Base-by-base conservation (phyloP, 1,284 basidiomycete species). In the Pascua guehoae region DNA sequence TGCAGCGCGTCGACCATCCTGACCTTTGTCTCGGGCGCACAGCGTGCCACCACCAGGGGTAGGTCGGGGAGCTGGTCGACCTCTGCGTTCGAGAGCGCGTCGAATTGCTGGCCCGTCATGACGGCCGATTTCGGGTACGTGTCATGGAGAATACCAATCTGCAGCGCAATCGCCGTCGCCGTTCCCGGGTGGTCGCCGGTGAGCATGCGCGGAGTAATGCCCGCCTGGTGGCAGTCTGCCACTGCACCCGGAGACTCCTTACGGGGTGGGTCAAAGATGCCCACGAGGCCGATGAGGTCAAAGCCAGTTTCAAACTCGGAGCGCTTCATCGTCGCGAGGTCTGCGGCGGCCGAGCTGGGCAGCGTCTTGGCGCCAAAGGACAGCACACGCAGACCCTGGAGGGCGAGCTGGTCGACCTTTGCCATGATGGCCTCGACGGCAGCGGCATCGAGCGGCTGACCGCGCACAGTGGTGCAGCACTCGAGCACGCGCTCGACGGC, bases 231-330 rank as follows among this genome's bases (percentile, higher is more conserved):
- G 75, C 84, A 86, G 54, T 82, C 81, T 48, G 80, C 78, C 1
- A 88, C 86, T 18, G 86, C 85, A 12, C 80, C 82, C 3, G 81
- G 75, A 4, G 83, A 84, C 66, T 88, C 85, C 12, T 83, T 83
- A 41, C 86, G 80, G n/a, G 86, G 87, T 14, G 86, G 86, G 67
- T 88, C 86, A 64, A 58, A 85, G 56, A 88, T 84, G 52, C 86
- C 86, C 12, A 81, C 83, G 1, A 88, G 78, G 10, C 84, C 86
- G 9, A 85, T 75, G 75, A 89, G 84, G 8, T 76, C 77, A 67
- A 86, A 83, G 32, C 79, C 80, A 17, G 76, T 69, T 72, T 88
- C 87, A 12, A 85, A 81, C 2, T 82, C 79, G 47, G 81, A 81
- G 36, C 85, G 78, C 14, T 67, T 57, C 56, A 75, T 68, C 2